Conservation (phyloP, 2,329 filamentous ascomycete species). For the Cryphonectria nitschkei region DNA sequence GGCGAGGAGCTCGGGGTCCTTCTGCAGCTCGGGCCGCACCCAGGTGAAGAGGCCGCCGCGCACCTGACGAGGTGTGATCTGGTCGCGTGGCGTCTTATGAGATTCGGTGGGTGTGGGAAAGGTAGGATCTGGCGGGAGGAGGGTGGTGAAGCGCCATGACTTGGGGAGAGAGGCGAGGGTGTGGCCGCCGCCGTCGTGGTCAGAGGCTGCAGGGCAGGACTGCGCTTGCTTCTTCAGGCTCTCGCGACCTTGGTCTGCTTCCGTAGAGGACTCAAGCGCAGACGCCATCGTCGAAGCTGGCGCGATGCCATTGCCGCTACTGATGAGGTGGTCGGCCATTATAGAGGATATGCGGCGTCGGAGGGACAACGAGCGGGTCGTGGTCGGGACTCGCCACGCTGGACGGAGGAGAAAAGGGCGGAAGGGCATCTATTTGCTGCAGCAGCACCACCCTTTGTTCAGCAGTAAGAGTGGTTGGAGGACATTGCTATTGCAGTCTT, state of each 20-base stretch:
- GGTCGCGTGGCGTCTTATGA: slow-evolving; percentile 76
- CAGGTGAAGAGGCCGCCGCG: slow-evolving; percentile 86
- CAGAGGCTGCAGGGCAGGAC: not conserved
- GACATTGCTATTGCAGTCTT: not conserved
- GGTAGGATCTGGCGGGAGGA: slow-evolving; percentile 73
- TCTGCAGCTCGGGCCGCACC: slow-evolving; percentile 77
- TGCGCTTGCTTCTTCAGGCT: slow-evolving; percentile 17
- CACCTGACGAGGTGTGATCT: slow-evolving; percentile 81
- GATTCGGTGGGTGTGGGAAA: slow-evolving; percentile 83
- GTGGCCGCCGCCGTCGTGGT: slow-evolving; percentile 38
- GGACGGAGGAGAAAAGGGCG: slow-evolving; percentile 18
- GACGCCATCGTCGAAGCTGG: slow-evolving; percentile 14
- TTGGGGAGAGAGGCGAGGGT: slow-evolving; percentile 63
- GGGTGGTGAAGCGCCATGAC: slow-evolving; percentile 67
- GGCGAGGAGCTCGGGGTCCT: slow-evolving; percentile 77
- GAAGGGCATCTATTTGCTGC: slow-evolving; percentile 19
- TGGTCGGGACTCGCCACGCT: slow-evolving; percentile 17
- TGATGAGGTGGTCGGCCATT: slow-evolving; percentile 25
- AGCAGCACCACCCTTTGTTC: not conserved
- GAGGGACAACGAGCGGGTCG: not conserved
- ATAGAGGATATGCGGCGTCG: slow-evolving; percentile 16
- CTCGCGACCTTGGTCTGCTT: slow-evolving; percentile 15
- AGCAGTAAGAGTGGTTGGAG: not conserved
- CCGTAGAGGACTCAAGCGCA: slow-evolving; percentile 3
- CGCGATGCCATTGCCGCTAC: slow-evolving; percentile 22